A percentile compares a stretch with the other conserved stretches of the same genome.
Evolutionary conservation across 306 rosid genomes (phyloP).

Genomic region (Quercus parvula): DNA sequence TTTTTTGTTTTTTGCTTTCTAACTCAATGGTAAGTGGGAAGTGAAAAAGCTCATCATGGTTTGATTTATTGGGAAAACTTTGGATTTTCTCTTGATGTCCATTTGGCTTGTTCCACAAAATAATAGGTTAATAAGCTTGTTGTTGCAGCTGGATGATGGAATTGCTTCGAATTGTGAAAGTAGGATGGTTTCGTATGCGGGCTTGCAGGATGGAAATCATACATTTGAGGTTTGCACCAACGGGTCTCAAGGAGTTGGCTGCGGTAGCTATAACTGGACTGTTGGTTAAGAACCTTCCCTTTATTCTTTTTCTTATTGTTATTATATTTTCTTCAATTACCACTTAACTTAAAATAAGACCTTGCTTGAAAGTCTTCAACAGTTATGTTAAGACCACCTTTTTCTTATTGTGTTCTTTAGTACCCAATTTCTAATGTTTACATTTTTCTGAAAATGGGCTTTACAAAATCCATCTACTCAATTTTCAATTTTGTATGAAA

Average conservation of each 20-base stretch:
- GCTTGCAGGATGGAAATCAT: constrained; percentile 75
- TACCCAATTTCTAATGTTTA: too few species aligned
- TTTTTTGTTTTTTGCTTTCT: neutral
- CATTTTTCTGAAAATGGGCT: neutral
- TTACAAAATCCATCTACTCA: neutral
- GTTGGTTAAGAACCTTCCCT: constrained; percentile 56
- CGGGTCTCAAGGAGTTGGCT: constrained; percentile 42
- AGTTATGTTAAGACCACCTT: neutral
- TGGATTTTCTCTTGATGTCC: neutral
- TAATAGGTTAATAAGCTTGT: neutral
- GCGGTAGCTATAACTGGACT: constrained; percentile 71
- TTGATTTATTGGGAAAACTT: neutral
- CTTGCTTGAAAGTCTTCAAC: neutral
- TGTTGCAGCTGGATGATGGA: constrained; percentile 69
- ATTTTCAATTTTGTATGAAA: neutral
- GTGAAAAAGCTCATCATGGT: neutral
- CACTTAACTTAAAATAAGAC: neutral
- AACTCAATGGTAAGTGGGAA: neutral
- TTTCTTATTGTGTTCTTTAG: neutral
- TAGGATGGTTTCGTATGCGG: constrained; percentile 37
- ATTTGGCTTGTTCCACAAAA: neutral
- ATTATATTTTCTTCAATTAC: neutral
- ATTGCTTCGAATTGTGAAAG: constrained; percentile 43
- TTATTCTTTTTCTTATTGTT: neutral
- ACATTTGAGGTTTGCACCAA: constrained; percentile 67